phyloP scores from a whole-genome alignment of 345 rosid species.

The Eutrema heterophyllum region DNA sequence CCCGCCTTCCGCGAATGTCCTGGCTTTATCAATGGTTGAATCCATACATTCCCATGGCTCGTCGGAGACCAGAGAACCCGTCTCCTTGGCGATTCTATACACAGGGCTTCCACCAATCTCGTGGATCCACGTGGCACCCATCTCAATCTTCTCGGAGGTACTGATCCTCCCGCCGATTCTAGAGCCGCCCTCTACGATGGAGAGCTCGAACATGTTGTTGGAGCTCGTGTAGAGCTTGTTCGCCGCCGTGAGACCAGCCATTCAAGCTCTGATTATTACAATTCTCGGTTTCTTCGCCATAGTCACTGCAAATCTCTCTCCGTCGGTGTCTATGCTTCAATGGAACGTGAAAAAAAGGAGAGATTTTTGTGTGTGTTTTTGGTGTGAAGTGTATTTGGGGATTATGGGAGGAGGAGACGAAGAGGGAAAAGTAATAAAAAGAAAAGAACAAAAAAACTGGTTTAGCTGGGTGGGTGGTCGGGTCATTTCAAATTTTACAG shows the following conservation, averaged over 20 bases:
- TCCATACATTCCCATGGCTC: constrained; percentile 99
- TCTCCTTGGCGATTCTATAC: constrained; percentile 62
- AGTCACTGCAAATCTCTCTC: constrained; percentile 6
- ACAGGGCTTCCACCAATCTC: constrained; percentile 94
- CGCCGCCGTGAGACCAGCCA: constrained; percentile 96
- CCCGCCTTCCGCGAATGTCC: constrained; percentile 75
- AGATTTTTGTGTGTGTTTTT: not conserved
- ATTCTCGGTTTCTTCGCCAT: constrained; percentile 90
- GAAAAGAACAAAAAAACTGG: too few species aligned
- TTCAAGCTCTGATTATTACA: constrained; percentile 93
- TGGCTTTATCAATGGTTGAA: constrained; percentile 47
- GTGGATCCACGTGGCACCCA: constrained; percentile 99
- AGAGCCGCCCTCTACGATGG: constrained; percentile 80
- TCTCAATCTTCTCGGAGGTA: constrained; percentile 85
- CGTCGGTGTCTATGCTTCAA: constrained; percentile 14
- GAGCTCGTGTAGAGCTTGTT: constrained; percentile 69
- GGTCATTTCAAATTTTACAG: too few species aligned
- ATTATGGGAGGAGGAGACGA: constrained; percentile 24
- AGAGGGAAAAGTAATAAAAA: too few species aligned
- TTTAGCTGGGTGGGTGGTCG: too few species aligned
- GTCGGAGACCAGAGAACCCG: constrained; percentile 57
- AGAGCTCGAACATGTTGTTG: constrained; percentile 58
- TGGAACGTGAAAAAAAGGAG: not conserved
- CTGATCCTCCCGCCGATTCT: constrained; percentile 94
- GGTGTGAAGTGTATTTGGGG: constrained; percentile 3